Evolutionary conservation across 1,284 basidiomycete genomes (phyloP).

Genomic region (Cutaneotrichosporon mucoides): DNA sequence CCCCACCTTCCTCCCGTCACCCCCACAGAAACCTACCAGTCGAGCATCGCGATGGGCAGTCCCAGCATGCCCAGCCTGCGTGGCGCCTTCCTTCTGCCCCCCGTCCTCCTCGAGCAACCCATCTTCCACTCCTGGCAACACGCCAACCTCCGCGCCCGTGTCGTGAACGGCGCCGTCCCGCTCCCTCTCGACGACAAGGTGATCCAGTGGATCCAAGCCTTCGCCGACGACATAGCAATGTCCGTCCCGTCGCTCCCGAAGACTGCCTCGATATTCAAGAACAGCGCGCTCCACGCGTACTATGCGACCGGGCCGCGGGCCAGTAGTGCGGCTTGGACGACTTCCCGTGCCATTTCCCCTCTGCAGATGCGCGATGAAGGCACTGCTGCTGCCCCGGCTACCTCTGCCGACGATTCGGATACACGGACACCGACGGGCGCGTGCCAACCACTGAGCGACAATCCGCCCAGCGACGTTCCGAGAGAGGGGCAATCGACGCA

Average conservation of each 20-base stretch:
- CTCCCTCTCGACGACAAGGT: not conserved
- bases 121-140: not conserved
- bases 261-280: not conserved
- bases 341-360: too few relatives aligned
- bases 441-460: too few relatives aligned
- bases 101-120: not conserved
- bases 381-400: too few relatives aligned
- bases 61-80: too few relatives aligned
- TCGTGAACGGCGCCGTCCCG: not conserved
- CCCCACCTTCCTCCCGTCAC: too few relatives aligned
- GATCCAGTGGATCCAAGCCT: not conserved
- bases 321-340: not conserved
- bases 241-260: not conserved
- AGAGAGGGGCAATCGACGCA: too few relatives aligned
- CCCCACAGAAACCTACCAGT: too few relatives aligned
- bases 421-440: too few relatives aligned
- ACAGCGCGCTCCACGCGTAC: not conserved
- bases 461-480: too few relatives aligned
- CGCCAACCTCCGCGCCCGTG: not conserved
- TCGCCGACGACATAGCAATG: not conserved
- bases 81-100: not conserved
- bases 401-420: too few relatives aligned
- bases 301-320: not conserved
- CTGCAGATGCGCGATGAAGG: too few relatives aligned
- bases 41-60: too few relatives aligned